A percentile compares a stretch with the other conserved stretches of the same genome.
phyloP scores from a whole-genome alignment of 208 protist genomes.

The Leishmania turanica region DNA sequence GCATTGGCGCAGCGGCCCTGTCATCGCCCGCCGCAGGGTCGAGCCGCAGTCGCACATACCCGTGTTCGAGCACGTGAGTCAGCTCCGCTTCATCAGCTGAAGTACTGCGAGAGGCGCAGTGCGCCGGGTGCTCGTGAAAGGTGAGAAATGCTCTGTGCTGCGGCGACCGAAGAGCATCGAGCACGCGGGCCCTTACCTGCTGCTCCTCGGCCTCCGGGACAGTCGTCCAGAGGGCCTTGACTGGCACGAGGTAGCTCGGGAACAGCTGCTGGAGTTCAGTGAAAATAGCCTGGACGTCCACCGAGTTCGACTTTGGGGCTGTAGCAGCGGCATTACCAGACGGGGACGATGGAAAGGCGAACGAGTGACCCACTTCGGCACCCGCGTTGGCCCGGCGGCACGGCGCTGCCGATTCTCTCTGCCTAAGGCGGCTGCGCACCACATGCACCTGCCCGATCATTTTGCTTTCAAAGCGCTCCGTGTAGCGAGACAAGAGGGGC shows the following conservation, averaged over 20 bases:
- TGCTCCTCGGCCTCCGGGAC: conserved; percentile 16
- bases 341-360: not conserved
- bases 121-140: conserved; percentile 20
- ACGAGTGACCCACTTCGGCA: not conserved
- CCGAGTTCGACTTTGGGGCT: not conserved
- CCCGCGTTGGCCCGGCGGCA: not conserved
- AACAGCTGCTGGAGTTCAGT: conserved; percentile 36
- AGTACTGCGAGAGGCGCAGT: conserved; percentile 2
- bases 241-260: conserved; percentile 62
- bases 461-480: conserved; percentile 29
- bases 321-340: not conserved
- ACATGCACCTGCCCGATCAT: conserved; percentile 26
- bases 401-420: not conserved
- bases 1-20: too few species aligned
- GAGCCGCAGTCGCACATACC: conserved; percentile 22
- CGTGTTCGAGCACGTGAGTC: conserved; percentile 14
- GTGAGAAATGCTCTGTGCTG: not conserved
- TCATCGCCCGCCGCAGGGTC: not conserved
- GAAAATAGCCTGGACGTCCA: not conserved
- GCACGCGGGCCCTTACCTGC: conserved; percentile 2
- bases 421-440: conserved; percentile 1
- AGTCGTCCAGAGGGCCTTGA: conserved; percentile 44
- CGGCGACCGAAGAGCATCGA: conserved; percentile 8
- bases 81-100: too few species aligned
- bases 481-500: conserved; percentile 16